Percentiles rank a stretch among this genome's conserved stretches.
phyloP scores from a whole-genome alignment of 257 asterid species.

The Ocimum tenuiflorum region DNA sequence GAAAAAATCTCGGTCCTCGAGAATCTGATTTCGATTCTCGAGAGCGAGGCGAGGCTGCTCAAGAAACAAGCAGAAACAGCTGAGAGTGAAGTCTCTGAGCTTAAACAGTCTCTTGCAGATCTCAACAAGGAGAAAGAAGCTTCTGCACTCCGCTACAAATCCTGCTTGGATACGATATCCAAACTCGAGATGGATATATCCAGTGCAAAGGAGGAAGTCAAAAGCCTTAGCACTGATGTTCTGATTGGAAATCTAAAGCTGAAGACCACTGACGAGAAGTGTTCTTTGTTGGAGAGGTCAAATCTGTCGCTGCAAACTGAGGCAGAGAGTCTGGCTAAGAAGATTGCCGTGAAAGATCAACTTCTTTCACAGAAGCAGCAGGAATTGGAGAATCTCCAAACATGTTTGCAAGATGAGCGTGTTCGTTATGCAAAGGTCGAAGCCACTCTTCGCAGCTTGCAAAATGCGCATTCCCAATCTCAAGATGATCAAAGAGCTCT shows the following conservation, averaged over 20 bases:
- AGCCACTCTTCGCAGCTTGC: constrained; percentile 54
- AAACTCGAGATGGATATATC: constrained; percentile 58
- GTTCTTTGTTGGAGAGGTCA: constrained; percentile 45
- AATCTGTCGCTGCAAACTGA: constrained; percentile 59
- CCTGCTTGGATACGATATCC: constrained; percentile 71
- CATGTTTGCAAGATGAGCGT: constrained; percentile 48
- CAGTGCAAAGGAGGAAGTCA: constrained; percentile 50
- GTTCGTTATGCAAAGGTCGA: constrained; percentile 47
- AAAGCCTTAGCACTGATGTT: constrained; percentile 48
- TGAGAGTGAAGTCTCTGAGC: constrained; percentile 55
- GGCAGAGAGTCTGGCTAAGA: constrained; percentile 62
- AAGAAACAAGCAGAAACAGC: constrained; percentile 60
- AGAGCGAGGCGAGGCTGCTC: constrained; percentile 42
- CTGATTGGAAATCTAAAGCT: constrained; percentile 42
- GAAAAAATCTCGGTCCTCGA: constrained; percentile 56
- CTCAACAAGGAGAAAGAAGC: constrained; percentile 61
- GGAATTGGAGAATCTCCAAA: constrained; percentile 69
- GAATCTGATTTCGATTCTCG: constrained; percentile 35
- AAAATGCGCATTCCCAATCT: constrained; percentile 55
- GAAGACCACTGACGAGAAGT: constrained; percentile 58
- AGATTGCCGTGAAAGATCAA: constrained; percentile 59
- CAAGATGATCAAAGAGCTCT: constrained; percentile 62
- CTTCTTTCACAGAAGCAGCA: constrained; percentile 68
- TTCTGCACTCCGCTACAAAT: constrained; percentile 47
- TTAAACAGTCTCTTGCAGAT: constrained; percentile 41